Percentiles rank a stretch among this genome's conserved stretches.
Evolutionary conservation across 2,329 filamentous ascomycete species (phyloP).

Genomic region (Conoideocrella luteorostrata): DNA sequence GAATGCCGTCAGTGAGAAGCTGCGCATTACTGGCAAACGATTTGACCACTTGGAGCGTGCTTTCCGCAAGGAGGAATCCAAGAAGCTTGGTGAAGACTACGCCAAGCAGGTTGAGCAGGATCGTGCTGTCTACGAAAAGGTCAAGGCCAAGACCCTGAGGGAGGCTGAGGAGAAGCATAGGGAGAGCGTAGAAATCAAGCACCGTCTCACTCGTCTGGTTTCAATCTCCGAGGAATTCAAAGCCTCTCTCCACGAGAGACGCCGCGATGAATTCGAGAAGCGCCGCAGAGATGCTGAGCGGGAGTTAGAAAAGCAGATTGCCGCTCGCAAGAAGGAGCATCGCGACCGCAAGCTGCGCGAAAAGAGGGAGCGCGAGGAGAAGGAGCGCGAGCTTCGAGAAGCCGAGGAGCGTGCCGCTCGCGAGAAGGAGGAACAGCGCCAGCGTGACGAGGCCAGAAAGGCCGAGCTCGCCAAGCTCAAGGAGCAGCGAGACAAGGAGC

Average conservation of each 20-base stretch:
- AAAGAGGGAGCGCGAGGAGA: slow-evolving; percentile 77
- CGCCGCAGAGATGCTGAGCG: slow-evolving; percentile 85
- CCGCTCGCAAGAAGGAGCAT: slow-evolving; percentile 78
- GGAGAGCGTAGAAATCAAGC: slow-evolving; percentile 87
- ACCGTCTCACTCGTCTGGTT: slow-evolving; percentile 80
- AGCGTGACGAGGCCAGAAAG: slow-evolving; percentile 73
- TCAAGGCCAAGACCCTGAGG: slow-evolving; percentile 69
- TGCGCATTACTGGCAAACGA: slow-evolving; percentile 88
- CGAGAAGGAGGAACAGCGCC: slow-evolving; percentile 81
- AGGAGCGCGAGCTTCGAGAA: slow-evolving; percentile 69
- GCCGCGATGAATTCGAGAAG: slow-evolving; percentile 93
- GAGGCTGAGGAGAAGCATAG: slow-evolving; percentile 85
- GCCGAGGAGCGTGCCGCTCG: slow-evolving; percentile 74
- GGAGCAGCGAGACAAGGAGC: slow-evolving; percentile 59
- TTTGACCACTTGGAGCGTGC: slow-evolving; percentile 96
- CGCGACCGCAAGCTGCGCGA: slow-evolving; percentile 77
- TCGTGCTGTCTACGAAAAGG: slow-evolving; percentile 69
- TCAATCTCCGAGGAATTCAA: slow-evolving; percentile 80
- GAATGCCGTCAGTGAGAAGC: slow-evolving; percentile 86
- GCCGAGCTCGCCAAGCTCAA: slow-evolving; percentile 61
- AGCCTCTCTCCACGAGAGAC: slow-evolving; percentile 73
- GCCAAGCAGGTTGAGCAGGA: slow-evolving; percentile 75
- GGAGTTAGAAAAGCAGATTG: slow-evolving; percentile 89
- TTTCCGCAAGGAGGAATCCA: slow-evolving; percentile 89
- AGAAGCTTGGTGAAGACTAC: slow-evolving; percentile 84